These are phyloP conservation scores for Epicoccum nigrum DNA, from an alignment of 2,329 filamentous ascomycete species.

Conservation along the genomic window DNA sequence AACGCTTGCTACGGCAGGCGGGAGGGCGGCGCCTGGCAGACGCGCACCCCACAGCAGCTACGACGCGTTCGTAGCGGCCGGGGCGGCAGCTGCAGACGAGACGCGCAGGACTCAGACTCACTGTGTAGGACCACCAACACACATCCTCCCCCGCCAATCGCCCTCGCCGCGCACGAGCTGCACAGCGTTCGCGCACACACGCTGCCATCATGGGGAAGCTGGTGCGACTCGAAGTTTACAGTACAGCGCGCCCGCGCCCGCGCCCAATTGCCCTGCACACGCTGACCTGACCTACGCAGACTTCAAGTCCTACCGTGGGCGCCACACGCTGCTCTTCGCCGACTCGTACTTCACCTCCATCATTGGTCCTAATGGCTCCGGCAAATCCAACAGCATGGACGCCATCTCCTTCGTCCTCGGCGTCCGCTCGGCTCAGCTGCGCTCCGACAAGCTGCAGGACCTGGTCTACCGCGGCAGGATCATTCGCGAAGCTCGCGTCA, in stretches of 20 bases:
- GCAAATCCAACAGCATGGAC: conserved; percentile 99
- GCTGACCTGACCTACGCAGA: conserved; percentile 59
- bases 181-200: conserved; percentile 20
- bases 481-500: conserved; percentile 88
- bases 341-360: conserved; percentile 99
- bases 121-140: conserved; percentile 1
- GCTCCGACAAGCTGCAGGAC: conserved; percentile 91
- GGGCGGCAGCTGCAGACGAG: too few relatives aligned
- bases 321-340: conserved; percentile 91
- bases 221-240: conserved; percentile 91
- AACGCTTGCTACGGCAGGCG: conserved; percentile 34
- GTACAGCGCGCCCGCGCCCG: conserved; percentile 59
- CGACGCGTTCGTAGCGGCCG: neutral
- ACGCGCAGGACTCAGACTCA: conserved; percentile 6
- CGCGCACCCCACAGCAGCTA: conserved; percentile 13
- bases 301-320: conserved; percentile 99
- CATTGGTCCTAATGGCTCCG: conserved; percentile 98
- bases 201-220: conserved; percentile 82
- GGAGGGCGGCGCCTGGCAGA: conserved; percentile 17
- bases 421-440: conserved; percentile 97
- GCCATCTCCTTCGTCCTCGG: conserved; percentile 98
- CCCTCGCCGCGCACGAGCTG: conserved; percentile 16
- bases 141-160: neutral
- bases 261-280: conserved; percentile 17
- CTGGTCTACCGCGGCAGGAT: conserved; percentile 95